phyloP scores from a whole-genome alignment of 2,329 filamentous ascomycete species.

The Cryphonectria nitschkei region DNA sequence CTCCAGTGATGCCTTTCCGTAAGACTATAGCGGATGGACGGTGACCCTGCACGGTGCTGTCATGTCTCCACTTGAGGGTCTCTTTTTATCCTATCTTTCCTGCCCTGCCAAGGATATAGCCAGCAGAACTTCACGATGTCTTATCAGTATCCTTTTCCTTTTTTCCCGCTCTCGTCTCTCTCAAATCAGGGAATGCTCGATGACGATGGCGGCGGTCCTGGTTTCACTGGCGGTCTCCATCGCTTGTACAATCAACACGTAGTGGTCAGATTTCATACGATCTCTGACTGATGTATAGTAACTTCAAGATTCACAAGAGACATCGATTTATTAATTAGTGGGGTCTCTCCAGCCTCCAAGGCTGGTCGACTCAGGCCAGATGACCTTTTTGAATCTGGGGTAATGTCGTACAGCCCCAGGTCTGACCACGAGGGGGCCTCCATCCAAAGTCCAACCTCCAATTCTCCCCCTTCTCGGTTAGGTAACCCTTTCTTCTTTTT shows the following conservation, averaged over 20 bases:
- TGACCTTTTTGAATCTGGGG: constrained; percentile 27
- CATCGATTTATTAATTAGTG: constrained; percentile 5
- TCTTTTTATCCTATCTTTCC: constrained; percentile 20
- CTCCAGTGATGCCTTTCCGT: not conserved
- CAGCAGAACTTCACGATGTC: constrained; percentile 5
- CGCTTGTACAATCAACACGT: constrained; percentile 21
- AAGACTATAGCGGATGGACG: not conserved
- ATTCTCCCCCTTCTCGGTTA: constrained; percentile 4
- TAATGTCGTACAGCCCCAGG: constrained; percentile 19
- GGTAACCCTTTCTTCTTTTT: not conserved
- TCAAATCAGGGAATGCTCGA: constrained; percentile 12
- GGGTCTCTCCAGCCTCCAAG: constrained; percentile 16
- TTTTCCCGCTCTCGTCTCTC: not conserved
- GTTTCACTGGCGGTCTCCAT: not conserved
- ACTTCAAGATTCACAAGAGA: not conserved
- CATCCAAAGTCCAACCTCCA: constrained; percentile 19
- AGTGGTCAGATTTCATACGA: constrained; percentile 3
- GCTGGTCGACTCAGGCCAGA: constrained; percentile 17
- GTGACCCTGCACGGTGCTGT: constrained; percentile 25
- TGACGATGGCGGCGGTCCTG: not conserved
- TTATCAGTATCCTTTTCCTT: not conserved
- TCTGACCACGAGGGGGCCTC: constrained; percentile 22
- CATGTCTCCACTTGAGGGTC: constrained; percentile 23
- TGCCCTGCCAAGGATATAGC: constrained; percentile 8
- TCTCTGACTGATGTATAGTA: not conserved